phyloP scores from a whole-genome alignment of 306 rosid genomes.

The Pyrus betulifolia region DNA sequence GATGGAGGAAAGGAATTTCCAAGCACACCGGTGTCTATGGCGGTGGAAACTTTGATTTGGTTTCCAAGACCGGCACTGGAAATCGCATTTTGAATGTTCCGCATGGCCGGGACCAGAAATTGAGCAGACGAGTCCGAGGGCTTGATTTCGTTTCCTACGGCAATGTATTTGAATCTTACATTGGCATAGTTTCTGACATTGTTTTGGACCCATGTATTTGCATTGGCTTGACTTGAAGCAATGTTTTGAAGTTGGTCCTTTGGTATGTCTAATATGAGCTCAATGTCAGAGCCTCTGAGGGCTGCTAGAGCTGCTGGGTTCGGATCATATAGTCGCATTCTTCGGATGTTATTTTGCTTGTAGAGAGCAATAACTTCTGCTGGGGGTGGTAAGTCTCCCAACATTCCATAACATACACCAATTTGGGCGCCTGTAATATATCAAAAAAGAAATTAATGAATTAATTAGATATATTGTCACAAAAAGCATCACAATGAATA shows the following conservation, averaged over 20 bases:
- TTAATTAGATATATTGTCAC: not conserved
- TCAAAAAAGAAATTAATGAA: not conserved
- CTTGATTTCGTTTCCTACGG: slow-evolving; percentile 20
- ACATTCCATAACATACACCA: slow-evolving; percentile 39
- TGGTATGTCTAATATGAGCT: slow-evolving; percentile 15
- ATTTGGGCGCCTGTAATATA: slow-evolving; percentile 27
- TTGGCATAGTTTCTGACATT: not conserved
- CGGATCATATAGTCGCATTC: slow-evolving; percentile 30
- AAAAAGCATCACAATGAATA: not conserved
- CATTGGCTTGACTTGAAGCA: slow-evolving; percentile 5
- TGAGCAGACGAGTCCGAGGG: not conserved
- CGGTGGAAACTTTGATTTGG: slow-evolving; percentile 23
- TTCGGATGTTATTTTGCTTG: slow-evolving; percentile 7
- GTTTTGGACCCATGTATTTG: slow-evolving; percentile 18
- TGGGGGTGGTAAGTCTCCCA: slow-evolving; percentile 24
- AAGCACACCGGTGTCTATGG: not conserved
- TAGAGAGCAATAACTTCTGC: slow-evolving; percentile 22
- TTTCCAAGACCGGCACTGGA: not conserved
- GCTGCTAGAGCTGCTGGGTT: slow-evolving; percentile 20
- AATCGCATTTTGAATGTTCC: slow-evolving; percentile 15
- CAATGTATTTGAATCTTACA: slow-evolving; percentile 26
- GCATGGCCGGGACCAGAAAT: slow-evolving; percentile 16
- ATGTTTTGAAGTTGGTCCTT: slow-evolving; percentile 7
- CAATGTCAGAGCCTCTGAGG: slow-evolving; percentile 30
- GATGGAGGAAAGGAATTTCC: slow-evolving; percentile 17